Evolutionary conservation across 208 protist genomes (phyloP), one percentile per base, ranked within the genome.

Genomic region (Eutreptiella sp.): DNA sequence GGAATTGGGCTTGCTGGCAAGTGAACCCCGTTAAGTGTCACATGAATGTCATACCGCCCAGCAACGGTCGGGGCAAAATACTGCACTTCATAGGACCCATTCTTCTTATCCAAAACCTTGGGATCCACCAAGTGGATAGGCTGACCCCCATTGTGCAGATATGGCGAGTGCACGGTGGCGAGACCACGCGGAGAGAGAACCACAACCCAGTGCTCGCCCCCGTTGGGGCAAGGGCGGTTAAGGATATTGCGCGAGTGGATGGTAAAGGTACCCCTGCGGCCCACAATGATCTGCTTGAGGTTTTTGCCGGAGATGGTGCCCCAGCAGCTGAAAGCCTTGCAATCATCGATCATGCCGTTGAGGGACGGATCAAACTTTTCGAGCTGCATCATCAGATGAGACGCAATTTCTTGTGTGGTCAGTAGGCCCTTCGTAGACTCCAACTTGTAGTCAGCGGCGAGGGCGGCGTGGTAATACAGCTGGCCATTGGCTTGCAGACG

Each of bases 401-500:
- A 41, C 9, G 50, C 50, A 11, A 57, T 26, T 33, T 57, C 50
- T 26, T 57, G 50, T 42, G 50, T 33, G 14, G 50, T 47, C 50
- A 57, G 33, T 9, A 57, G 36, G n/a, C 36, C n/a, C n/a, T n/a
- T 16, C 23, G 50, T 21, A 11, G 9, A 23, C 9, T 26, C n/a
- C 36, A 16, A 11, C 24, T 24, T 7, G 7, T 16, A 41, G 16
- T 19, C 50, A 11, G 50, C 31, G 9, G 39, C 11, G 16, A 57
- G 28, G 16, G 50, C 50, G 9, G 28, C 50, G 50, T 57, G 36
- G n/a, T 39, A 19, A 32, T 57, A 9, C 11, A 57, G 28, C 11
- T 14, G 33, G 11, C 24, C 50, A 23, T 46, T 21, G 21, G 11
- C 7, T 11, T 57, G 31, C 14, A 57, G 29, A n/a, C 9, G 14